These are phyloP conservation scores for Trichoderma koningiopsis DNA, from an alignment of 2,329 filamentous ascomycete species.

Conservation along the genomic window DNA sequence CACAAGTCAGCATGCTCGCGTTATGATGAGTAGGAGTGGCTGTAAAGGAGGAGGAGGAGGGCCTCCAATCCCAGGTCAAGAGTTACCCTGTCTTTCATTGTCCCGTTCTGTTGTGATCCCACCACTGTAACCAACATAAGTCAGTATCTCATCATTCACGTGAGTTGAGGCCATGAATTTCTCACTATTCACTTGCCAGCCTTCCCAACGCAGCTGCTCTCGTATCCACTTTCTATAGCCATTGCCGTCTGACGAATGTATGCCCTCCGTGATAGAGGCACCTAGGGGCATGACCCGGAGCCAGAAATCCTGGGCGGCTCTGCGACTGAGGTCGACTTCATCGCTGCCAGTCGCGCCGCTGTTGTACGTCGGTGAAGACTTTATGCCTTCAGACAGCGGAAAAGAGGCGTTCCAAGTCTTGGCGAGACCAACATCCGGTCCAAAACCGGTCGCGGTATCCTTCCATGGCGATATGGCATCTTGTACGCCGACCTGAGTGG, in stretches of 20 bases:
- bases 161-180: not conserved
- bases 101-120: not conserved
- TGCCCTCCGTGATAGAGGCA: not conserved
- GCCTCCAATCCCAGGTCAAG: not conserved
- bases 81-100: not conserved
- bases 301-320: not conserved
- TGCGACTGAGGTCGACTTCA: not conserved
- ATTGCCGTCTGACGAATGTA: not conserved
- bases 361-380: not conserved
- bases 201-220: not conserved
- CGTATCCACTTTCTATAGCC: conserved; percentile 1
- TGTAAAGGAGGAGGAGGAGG: not conserved
- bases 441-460: not conserved
- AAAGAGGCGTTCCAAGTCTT: conserved; percentile 3
- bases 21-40: not conserved
- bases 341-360: not conserved
- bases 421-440: not conserved
- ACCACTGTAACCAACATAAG: not conserved
- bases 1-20: not conserved
- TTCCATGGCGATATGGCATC: conserved; percentile 3
- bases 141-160: not conserved
- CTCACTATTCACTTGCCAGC: conserved; percentile 9
- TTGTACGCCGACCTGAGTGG: not conserved
- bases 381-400: conserved; percentile 1
- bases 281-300: not conserved